A percentile compares a stretch with the other conserved stretches of the same genome.
These are phyloP conservation scores for Pichia sp. DNA, from an alignment of 1,139 yeast genomes.

Conservation along the genomic window DNA sequence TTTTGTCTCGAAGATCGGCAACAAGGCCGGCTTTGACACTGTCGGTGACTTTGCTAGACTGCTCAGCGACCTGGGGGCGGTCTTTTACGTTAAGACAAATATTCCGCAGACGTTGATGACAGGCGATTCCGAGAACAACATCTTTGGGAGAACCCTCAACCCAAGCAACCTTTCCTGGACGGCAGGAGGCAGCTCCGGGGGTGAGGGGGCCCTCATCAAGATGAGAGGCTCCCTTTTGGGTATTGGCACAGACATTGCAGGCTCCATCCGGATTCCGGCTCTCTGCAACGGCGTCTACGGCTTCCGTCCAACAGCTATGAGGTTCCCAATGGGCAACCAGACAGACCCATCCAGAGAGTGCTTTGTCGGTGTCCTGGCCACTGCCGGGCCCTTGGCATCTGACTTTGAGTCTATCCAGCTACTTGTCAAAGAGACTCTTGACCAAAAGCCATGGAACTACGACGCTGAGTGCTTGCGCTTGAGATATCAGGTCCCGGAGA, in stretches of 20 bases:
- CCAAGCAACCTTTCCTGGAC: slow-evolving; percentile 46
- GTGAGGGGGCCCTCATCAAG: slow-evolving; percentile 63
- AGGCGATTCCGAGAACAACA: slow-evolving; percentile 42
- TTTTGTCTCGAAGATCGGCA: slow-evolving; percentile 7
- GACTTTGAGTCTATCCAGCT: slow-evolving; percentile 56
- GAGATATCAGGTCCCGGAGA: slow-evolving; percentile 39
- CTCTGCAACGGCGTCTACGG: slow-evolving; percentile 11
- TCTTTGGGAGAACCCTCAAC: slow-evolving; percentile 45
- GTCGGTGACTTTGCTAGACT: slow-evolving; percentile 43
- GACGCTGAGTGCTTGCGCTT: slow-evolving; percentile 56
- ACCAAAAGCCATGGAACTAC: slow-evolving; percentile 51
- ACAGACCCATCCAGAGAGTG: slow-evolving; percentile 50
- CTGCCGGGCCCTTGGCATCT: slow-evolving; percentile 59
- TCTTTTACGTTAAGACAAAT: slow-evolving; percentile 48
- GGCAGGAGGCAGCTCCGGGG: slow-evolving; percentile 67
- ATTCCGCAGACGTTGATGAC: slow-evolving; percentile 41
- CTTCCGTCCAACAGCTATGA: slow-evolving; percentile 6
- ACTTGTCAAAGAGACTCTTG: slow-evolving; percentile 53
- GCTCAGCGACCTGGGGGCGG: slow-evolving; percentile 45
- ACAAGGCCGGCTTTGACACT: slow-evolving; percentile 37
- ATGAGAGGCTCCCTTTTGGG: slow-evolving; percentile 62
- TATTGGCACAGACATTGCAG: slow-evolving; percentile 66
- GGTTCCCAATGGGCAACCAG: slow-evolving; percentile 32
- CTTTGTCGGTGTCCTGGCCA: slow-evolving; percentile 52
- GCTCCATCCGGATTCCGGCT: slow-evolving; percentile 34